phyloP scores from a whole-genome alignment of 345 rosid species.

The Acer saccharum region DNA sequence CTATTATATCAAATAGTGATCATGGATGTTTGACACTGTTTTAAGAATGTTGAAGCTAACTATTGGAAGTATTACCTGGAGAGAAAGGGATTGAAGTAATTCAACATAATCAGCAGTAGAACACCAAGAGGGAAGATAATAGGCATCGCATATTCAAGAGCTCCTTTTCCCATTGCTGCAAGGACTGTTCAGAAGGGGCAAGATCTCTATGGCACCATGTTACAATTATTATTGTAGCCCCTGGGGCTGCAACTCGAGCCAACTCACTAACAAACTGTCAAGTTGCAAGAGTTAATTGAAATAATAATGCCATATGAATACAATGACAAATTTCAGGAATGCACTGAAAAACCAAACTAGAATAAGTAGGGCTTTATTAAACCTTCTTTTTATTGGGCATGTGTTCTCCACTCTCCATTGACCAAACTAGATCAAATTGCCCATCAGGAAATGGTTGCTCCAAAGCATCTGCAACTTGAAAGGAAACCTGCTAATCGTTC shows the following conservation, averaged over 20 bases:
- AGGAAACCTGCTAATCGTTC: conserved; percentile 49
- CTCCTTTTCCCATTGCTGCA: conserved; percentile 72
- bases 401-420: conserved; percentile 98
- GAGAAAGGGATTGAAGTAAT: conserved; percentile 53
- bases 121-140: conserved; percentile 88
- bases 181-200: conserved; percentile 52
- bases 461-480: conserved; percentile 91
- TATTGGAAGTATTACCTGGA: conserved; percentile 44
- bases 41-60: neutral
- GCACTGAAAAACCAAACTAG: neutral
- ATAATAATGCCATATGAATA: neutral
- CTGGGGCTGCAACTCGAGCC: conserved; percentile 85
- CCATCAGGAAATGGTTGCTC: conserved; percentile 87
- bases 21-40: neutral
- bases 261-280: conserved; percentile 79
- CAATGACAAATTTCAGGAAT: neutral
- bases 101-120: conserved; percentile 74
- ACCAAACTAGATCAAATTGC: conserved; percentile 85
- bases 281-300: conserved; percentile 7
- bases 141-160: conserved; percentile 68
- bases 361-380: neutral
- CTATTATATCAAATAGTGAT: too few species aligned
- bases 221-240: conserved; percentile 72
- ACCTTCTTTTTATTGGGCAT: conserved; percentile 90
- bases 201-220: conserved; percentile 97